Evolutionary conservation across 331 rosid genomes (phyloP).

Genomic region (Quercus phellos): DNA sequence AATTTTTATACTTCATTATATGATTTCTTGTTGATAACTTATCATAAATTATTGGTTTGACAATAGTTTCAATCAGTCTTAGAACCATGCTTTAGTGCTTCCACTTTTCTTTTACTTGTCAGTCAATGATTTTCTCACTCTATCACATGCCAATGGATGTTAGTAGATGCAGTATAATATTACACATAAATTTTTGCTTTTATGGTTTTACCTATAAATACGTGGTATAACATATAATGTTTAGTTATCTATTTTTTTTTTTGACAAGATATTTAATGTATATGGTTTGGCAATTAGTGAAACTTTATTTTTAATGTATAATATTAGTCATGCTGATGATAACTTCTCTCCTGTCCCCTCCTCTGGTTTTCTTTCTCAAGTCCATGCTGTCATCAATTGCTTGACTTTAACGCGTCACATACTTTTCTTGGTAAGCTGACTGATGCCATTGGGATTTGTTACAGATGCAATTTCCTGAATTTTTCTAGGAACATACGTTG

Average conservation of each 20-base stretch:
- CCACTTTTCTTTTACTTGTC: background rate
- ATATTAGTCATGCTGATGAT: background rate
- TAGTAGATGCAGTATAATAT: background rate
- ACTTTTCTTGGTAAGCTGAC: conserved; percentile 20
- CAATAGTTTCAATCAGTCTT: background rate
- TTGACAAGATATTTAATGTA: background rate
- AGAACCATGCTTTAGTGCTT: background rate
- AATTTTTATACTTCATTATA: background rate
- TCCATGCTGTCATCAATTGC: conserved; percentile 9
- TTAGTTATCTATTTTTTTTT: background rate
- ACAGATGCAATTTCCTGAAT: conserved; percentile 80
- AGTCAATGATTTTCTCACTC: background rate
- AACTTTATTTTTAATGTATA: background rate
- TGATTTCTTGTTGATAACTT: background rate
- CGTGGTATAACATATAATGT: background rate
- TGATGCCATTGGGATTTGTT: conserved; percentile 28
- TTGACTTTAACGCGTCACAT: conserved; percentile 2
- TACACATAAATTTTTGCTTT: background rate
- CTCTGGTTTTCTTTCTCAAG: background rate
- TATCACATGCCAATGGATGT: background rate
- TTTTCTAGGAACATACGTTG: conserved; percentile 62
- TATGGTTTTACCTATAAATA: background rate
- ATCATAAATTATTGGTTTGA: background rate
- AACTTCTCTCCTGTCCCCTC: background rate
- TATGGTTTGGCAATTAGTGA: background rate